Evolutionary conservation across 2,329 filamentous ascomycete species (phyloP), one percentile per base, ranked within the genome.

Genomic region (Pyricularia pennisetigena): DNA sequence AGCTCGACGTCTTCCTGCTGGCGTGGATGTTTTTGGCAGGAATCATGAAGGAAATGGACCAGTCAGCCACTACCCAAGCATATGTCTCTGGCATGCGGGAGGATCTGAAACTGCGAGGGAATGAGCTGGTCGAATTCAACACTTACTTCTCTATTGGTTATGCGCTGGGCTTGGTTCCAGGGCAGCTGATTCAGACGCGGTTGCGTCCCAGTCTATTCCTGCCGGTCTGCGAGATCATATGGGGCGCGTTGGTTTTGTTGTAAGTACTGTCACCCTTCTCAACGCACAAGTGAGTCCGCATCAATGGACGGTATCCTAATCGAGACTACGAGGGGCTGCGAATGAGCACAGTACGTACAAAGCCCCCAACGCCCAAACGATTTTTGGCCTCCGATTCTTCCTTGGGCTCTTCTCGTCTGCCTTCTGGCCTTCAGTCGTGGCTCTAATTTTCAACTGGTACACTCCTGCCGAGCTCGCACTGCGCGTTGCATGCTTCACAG

Each of bases 111-210:
- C 65, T 66, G 26, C 26, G 65, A 26, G 79, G 80, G 1, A 87
- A 87, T 70, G 77, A 88, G 68, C 77, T 87, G 35, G 86, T 87
- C 67, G 83, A 85, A 68, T 74, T 80, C 69, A 76, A 74, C 66
- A 82, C 85, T 0, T 82, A 80, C 30, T 89, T 86, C 79, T 88
- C 84, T 0, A 80, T 85, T 0, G 87, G 87, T 9, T 89, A 89
- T 71, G 83, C 86, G 0, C 78, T 89, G 75, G 77, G 78, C 0
- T 75, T 80, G 54, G 74, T 77, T 59, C 77, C 79, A 1, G 77
- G 76, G 5, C 80, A 78, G 54, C 69, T 81, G 54, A 75, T 80
- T 69, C 75, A 78, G 70, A 80, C 77, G 1, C 65, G 54, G 41
- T 32, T 67, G 20, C 66, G 66, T 16, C 66, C 66, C 1, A 61